Base-by-base conservation (phyloP, 306 rosid genomes). In the Luffa acutangula region DNA sequence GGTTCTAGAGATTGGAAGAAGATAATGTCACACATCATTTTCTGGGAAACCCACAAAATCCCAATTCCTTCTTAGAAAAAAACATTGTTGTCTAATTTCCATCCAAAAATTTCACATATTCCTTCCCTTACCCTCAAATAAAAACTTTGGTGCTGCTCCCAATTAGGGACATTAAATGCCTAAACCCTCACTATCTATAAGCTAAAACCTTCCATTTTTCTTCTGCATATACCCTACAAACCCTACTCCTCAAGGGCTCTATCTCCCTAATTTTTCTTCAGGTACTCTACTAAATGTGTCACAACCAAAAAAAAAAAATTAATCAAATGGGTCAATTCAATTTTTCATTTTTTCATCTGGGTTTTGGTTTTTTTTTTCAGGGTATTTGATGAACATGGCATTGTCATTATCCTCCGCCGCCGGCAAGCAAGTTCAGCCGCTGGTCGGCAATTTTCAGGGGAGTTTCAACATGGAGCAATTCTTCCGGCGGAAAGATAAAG, bases 401-500 rank as follows among this genome's bases (percentile, higher is more conserved):
- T 37, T 79, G 10, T 79, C 76, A 20, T 51, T 79, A 10, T 51
- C 81, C 56, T 51, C 60, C 18, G 58, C 78, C 9, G 69, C 53
- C 70, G 54, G 76, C 42, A 66, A 79, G 72, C 65, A 20, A 65
- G 76, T 79, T 0, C 64, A 66, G 33, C 81, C 77, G 3, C 37
- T 66, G 13, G 76, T 66, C 52, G 72, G 72, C 31, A 66, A 41
- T 66, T 79, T 79, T 20, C 81, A 66, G 25, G 77, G 81, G 25
- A 79, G 36, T 66, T 70, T 79, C 75, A 79, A 52, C 7, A 65
- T 79, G 75, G 81, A 79, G 63, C 76, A 70, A 9, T 79, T 79
- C 6, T 66, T 66, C 52, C 81, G 76, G 10, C 75, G 63, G n/a
- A 79, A 66, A 66, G 81, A 79, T 2, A 79, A 79, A 5, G 76